A percentile compares a stretch with the other conserved stretches of the same genome.
Conservation (phyloP, 768 basidiomycete species). For the Trametes cingulata region DNA sequence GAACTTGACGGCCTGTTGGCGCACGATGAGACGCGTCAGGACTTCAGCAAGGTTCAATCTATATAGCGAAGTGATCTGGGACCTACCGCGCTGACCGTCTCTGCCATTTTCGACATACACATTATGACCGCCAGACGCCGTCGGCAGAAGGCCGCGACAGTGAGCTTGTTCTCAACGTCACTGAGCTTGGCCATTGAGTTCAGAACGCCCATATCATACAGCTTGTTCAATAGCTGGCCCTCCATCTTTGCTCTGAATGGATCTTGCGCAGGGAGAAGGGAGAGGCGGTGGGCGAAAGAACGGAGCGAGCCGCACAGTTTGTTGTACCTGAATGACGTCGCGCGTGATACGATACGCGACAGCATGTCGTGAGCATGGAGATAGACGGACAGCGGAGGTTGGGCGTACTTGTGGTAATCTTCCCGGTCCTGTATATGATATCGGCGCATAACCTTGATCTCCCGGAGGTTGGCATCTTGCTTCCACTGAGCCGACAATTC, state of each 20-base stretch:
- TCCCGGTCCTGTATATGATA: constrained; percentile 96
- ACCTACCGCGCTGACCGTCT: constrained; percentile 91
- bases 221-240: constrained; percentile 83
- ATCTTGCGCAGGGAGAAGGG: constrained; percentile 86
- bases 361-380: not conserved
- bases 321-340: constrained; percentile 67
- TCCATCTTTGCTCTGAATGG: constrained; percentile 86
- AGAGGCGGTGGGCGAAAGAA: constrained; percentile 81
- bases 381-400: not conserved
- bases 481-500: constrained; percentile 70
- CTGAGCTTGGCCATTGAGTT: constrained; percentile 85
- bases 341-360: not conserved
- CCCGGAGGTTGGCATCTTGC: constrained; percentile 87
- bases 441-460: constrained; percentile 90
- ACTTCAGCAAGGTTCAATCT: constrained; percentile 6
- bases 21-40: constrained; percentile 11
- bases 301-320: constrained; percentile 88
- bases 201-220: constrained; percentile 96
- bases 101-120: constrained; percentile 91
- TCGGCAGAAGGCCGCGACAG: constrained; percentile 93
- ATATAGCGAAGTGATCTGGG: not conserved
- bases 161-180: constrained; percentile 92
- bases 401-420: constrained; percentile 83
- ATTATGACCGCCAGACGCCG: constrained; percentile 90
- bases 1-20: constrained; percentile 83